phyloP scores from a whole-genome alignment of 2,329 filamentous ascomycete genomes.

The Pochonia chlamydosporia region DNA sequence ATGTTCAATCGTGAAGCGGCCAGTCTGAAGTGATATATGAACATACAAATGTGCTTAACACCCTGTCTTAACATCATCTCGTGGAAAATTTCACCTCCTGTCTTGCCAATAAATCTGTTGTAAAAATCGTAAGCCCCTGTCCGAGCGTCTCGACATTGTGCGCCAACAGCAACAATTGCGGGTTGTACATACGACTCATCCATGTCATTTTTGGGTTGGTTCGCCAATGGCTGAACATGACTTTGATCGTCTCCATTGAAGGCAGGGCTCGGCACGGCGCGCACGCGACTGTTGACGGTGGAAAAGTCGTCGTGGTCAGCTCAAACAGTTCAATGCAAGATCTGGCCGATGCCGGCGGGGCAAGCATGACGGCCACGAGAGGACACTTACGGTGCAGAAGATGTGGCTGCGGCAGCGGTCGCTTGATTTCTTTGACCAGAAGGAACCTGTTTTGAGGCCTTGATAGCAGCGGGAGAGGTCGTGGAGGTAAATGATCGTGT shows the following conservation, averaged over 20 bases:
- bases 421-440: conserved; percentile 41
- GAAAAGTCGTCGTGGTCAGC: not conserved
- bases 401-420: conserved; percentile 38
- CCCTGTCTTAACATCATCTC: conserved; percentile 95
- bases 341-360: conserved; percentile 10
- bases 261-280: conserved; percentile 57
- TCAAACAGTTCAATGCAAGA: not conserved
- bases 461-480: conserved; percentile 27
- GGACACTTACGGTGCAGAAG: conserved; percentile 45
- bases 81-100: conserved; percentile 93
- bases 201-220: conserved; percentile 56
- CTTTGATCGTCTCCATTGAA: conserved; percentile 47
- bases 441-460: conserved; percentile 33
- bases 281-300: conserved; percentile 28
- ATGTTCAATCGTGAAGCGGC: not conserved
- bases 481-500: conserved; percentile 36
- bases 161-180: conserved; percentile 2
- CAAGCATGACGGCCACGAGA: conserved; percentile 6
- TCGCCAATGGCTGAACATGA: conserved; percentile 66
- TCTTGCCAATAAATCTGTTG: conserved; percentile 87
- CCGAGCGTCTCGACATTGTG: not conserved
- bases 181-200: conserved; percentile 75
- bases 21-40: not conserved
- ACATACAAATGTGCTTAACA: conserved; percentile 92
- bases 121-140: conserved; percentile 1